Evolutionary conservation across 306 rosid genomes (phyloP).

Genomic region (Gynostemma pentaphyllum): DNA sequence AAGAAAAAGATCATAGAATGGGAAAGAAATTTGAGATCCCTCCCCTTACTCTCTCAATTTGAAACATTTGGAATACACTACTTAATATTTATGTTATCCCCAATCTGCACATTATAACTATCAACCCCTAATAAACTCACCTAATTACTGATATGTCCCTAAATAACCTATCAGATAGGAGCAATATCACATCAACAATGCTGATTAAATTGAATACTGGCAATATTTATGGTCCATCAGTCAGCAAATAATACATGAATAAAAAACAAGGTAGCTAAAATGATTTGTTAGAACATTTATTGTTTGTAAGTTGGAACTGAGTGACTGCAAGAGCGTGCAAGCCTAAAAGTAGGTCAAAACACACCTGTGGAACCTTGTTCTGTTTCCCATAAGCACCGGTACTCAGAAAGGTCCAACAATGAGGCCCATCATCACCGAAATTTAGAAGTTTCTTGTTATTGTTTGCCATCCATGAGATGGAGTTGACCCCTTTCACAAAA

Average conservation of each 20-base stretch:
- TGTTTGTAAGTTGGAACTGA: neutral
- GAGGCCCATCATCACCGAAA: conserved; percentile 45
- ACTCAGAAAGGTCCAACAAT: conserved; percentile 91
- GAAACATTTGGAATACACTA: no score
- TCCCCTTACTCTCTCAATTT: no score
- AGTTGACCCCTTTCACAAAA: conserved; percentile 79
- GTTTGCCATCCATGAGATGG: conserved; percentile 90
- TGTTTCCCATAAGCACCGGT: conserved; percentile 71
- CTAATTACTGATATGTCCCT: no score
- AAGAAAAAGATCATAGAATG: no score
- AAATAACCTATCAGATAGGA: no score
- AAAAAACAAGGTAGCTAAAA: neutral
- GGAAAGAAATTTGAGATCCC: no score
- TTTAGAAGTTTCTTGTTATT: conserved; percentile 53
- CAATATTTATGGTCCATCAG: no score
- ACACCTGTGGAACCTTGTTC: conserved; percentile 93
- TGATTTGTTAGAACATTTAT: neutral
- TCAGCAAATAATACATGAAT: neutral
- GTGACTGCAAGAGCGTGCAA: neutral
- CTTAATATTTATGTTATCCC: no score
- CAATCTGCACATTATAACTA: no score
- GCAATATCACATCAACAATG: no score
- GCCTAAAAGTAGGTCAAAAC: neutral
- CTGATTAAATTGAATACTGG: no score
- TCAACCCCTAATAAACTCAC: no score